Percentiles rank a stretch among this genome's conserved stretches.
Conservation (phyloP, 2,329 filamentous ascomycete species). For the Pyrenophora graminea region DNA sequence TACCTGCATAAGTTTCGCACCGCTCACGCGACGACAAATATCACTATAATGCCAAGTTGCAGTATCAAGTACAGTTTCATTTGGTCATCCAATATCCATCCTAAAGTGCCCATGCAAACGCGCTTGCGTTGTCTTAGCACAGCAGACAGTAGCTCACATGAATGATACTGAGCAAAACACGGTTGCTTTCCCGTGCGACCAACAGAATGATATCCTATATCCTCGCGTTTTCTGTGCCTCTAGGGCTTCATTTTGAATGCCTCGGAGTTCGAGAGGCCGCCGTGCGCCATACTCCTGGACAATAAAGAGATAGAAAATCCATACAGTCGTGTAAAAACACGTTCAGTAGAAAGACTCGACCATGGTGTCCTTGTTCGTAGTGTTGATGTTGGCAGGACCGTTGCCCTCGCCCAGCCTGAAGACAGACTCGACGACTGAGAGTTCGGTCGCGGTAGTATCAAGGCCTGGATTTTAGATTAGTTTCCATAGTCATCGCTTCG, state of each 20-base stretch:
- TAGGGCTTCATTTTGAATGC: not conserved
- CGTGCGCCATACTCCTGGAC: not conserved
- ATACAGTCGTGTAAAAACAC: not conserved
- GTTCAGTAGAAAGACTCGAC: conserved; percentile 96
- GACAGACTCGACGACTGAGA: conserved; percentile 94
- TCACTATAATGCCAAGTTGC: not conserved
- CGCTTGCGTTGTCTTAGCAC: not conserved
- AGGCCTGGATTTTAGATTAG: conserved; percentile 58
- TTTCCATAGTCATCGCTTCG: not conserved
- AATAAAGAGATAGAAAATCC: not conserved
- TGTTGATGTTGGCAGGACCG: conserved; percentile 77
- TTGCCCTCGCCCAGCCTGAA: conserved; percentile 89
- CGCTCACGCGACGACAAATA: not conserved
- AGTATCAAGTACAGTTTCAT: too few relatives aligned
- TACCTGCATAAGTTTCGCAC: conserved; percentile 6
- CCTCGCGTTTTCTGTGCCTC: not conserved
- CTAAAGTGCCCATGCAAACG: not conserved
- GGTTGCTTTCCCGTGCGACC: not conserved
- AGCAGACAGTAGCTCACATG: not conserved
- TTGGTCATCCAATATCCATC: too few relatives aligned
- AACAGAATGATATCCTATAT: not conserved
- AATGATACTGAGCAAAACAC: not conserved
- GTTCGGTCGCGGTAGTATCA: conserved; percentile 94
- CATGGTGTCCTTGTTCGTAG: conserved; percentile 93
- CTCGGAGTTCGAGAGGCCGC: not conserved